These are phyloP conservation scores for Zymoseptoria tritici DNA, from an alignment of 2,329 filamentous ascomycete species.

Conservation along the genomic window DNA sequence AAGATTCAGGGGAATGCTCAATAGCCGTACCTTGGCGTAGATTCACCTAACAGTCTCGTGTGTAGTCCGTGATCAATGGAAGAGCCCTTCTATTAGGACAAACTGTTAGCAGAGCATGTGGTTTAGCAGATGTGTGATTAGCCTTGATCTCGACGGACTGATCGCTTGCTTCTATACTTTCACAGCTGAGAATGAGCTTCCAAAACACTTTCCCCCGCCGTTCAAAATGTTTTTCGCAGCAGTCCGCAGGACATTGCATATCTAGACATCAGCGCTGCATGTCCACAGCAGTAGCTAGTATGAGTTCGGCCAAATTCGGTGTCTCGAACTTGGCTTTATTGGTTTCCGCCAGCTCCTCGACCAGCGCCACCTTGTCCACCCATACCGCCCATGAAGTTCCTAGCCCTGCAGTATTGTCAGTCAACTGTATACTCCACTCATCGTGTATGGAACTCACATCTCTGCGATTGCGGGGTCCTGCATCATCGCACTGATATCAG, in stretches of 20 bases:
- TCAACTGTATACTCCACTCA: not conserved
- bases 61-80: too few species aligned
- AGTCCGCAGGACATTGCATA: not conserved
- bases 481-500: slow-evolving; percentile 80
- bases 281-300: not conserved
- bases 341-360: slow-evolving; percentile 6
- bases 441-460: slow-evolving; percentile 61
- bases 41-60: too few species aligned
- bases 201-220: not conserved
- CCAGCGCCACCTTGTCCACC: slow-evolving; percentile 33
- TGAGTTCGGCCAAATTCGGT: not conserved
- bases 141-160: not conserved
- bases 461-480: slow-evolving; percentile 85
- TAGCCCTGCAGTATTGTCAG: slow-evolving; percentile 44
- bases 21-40: too few species aligned
- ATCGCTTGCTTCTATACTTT: not conserved
- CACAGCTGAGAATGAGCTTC: not conserved
- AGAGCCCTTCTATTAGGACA: too few species aligned
- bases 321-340: not conserved
- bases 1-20: too few species aligned
- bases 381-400: slow-evolving; percentile 59
- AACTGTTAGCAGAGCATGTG: too few species aligned
- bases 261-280: not conserved
- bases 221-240: not conserved
- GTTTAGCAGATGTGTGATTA: too few species aligned